Conservation (phyloP, 2,329 filamentous ascomycete genomes). For the Lithohypha guttulata region DNA sequence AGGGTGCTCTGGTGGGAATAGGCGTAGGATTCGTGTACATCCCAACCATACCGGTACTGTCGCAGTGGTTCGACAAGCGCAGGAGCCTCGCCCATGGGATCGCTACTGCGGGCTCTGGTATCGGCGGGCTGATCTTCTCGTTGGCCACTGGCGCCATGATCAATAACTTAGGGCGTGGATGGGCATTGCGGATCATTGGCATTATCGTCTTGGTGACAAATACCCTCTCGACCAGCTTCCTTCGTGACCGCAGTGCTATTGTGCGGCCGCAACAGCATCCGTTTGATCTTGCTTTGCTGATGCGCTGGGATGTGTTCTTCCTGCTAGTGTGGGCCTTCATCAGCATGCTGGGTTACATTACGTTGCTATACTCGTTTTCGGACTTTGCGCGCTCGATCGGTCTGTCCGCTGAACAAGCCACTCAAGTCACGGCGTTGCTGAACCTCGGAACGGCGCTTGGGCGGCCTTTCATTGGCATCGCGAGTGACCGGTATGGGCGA, state of each 20-base stretch:
- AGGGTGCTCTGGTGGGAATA: constrained; percentile 22
- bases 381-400: constrained; percentile 37
- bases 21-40: constrained; percentile 23
- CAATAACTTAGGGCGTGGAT: constrained; percentile 19
- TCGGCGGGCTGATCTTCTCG: constrained; percentile 24
- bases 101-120: constrained; percentile 23
- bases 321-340: constrained; percentile 32
- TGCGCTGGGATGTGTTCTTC: constrained; percentile 15
- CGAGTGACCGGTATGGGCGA: constrained; percentile 35
- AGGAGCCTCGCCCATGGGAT: constrained; percentile 10
- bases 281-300: constrained; percentile 18
- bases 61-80: constrained; percentile 20
- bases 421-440: constrained; percentile 32
- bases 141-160: constrained; percentile 22
- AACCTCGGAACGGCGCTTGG: constrained; percentile 40
- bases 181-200: constrained; percentile 23
- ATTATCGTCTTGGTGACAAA: constrained; percentile 18
- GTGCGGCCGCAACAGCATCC: constrained; percentile 17
- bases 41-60: constrained; percentile 16
- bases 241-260: constrained; percentile 21
- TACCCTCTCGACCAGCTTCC: constrained; percentile 18
- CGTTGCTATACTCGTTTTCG: constrained; percentile 37
- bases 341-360: constrained; percentile 39
- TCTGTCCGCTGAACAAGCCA: constrained; percentile 29
- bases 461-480: constrained; percentile 34